phyloP scores from a whole-genome alignment of 306 rosid genomes.

The Trichosanthes truncata region DNA sequence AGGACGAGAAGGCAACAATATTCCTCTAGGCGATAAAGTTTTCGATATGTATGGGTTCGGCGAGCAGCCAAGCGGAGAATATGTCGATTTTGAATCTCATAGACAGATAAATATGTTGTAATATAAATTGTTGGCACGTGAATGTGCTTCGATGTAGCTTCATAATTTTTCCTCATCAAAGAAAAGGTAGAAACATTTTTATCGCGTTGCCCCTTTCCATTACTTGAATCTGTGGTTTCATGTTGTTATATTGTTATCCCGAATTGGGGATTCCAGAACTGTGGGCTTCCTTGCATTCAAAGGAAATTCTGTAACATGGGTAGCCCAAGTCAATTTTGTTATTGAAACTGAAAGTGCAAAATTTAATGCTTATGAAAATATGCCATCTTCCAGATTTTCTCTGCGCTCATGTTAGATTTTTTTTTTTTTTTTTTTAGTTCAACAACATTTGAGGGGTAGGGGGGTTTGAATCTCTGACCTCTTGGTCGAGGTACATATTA shows the following conservation, averaged over 20 bases:
- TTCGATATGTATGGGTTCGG: slow-evolving; percentile 57
- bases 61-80: slow-evolving; percentile 46
- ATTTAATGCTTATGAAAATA: not conserved
- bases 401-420: not conserved
- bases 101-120: slow-evolving; percentile 76
- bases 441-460: too few species aligned
- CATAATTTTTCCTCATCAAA: not conserved
- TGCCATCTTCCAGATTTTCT: not conserved
- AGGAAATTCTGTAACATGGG: not conserved
- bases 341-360: not conserved
- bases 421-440: too few species aligned
- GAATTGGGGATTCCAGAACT: not conserved
- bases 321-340: not conserved
- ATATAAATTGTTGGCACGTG: slow-evolving; percentile 8
- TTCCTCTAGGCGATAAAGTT: slow-evolving; percentile 65
- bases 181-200: slow-evolving; percentile 2
- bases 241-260: not conserved
- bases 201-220: not conserved
- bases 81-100: slow-evolving; percentile 56
- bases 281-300: not conserved
- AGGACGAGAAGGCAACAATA: slow-evolving; percentile 61
- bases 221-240: not conserved
- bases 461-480: too few species aligned
- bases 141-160: slow-evolving; percentile 15
- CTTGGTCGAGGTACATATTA: too few species aligned